These are phyloP conservation scores for Trichoderma polysporum DNA, from an alignment of 2,329 filamentous ascomycete genomes.

Conservation along the genomic window DNA sequence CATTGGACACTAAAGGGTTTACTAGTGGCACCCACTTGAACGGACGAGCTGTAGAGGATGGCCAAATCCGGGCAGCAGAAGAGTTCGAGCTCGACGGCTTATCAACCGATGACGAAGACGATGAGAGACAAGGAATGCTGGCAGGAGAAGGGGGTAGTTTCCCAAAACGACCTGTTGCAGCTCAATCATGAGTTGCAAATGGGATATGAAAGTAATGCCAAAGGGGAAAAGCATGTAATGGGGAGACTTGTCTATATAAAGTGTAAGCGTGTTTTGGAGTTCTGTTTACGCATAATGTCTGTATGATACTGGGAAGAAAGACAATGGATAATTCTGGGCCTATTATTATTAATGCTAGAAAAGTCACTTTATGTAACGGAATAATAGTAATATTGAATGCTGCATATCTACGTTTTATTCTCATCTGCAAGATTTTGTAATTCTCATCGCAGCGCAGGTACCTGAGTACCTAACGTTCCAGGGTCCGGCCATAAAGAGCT, in stretches of 20 bases:
- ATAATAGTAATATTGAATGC: neutral
- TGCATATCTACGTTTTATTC: neutral
- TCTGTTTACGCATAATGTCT: constrained; percentile 9
- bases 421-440: neutral
- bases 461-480: constrained; percentile 1
- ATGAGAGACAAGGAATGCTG: constrained; percentile 43
- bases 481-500: constrained; percentile 14
- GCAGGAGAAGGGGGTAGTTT: neutral
- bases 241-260: neutral
- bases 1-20: constrained; percentile 37
- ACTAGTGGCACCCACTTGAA: constrained; percentile 37
- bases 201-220: neutral
- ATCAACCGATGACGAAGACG: constrained; percentile 83
- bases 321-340: neutral
- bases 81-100: constrained; percentile 92
- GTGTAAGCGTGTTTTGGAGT: constrained; percentile 9
- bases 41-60: constrained; percentile 46
- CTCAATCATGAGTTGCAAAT: neutral
- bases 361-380: neutral
- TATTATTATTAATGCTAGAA: neutral
- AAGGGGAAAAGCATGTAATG: neutral
- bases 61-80: constrained; percentile 73
- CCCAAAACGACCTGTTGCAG: constrained; percentile 1
- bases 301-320: neutral
- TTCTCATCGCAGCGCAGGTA: neutral